Evolutionary conservation across 2,329 filamentous ascomycete genomes (phyloP), one percentile per base, ranked within the genome.

Genomic region (Coniochaeta sp.): DNA sequence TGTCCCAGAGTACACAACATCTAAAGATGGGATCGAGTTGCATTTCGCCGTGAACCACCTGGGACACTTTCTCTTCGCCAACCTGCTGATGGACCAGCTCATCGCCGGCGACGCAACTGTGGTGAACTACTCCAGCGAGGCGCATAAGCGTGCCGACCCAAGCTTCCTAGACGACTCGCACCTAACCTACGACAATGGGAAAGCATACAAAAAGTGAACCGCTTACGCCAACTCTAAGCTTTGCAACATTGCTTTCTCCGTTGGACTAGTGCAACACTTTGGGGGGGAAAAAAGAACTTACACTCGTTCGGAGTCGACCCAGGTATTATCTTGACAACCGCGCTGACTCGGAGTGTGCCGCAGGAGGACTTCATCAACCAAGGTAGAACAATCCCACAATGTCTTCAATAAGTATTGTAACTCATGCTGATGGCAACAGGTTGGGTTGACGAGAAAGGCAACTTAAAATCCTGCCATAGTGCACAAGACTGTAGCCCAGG

Each of bases 121-220:
- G 1, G 68, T 79, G 9, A 74, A 73, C 61, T 64, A 79, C 22
- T 68, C 69, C 5, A 77, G 75, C 60, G 68, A 72, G 26, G 74
- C 72, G 0, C 70, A 77, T 17, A 4, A 56, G 28, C 54, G 54
- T 24, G 34, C n/a, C 28, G 16, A 19, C 36, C 54, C 28, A n/a
- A 28, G 28, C 10, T 56, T 54, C 22, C 22, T 26, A 16, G 47
- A 32, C 22, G 47, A 54, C n/a, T n/a, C n/a, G n/a, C n/a, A n/a
- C 14, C 47, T 54, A 19, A 54, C 24, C 47, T 26, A 32, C 47
- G 47, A 56, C 28, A 56, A 56, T 10, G 54, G 54, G 28, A 34
- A 36, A 28, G 19, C 4, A 5, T 56, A 56, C 54, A 22, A 56
- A 10, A 56, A 34, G n/a, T 56, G 54, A 28, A 9, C 28, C 30